Evolutionary conservation across 805 yeast genomes (phyloP).

Genomic region (Yarrowia yakushimensis): DNA sequence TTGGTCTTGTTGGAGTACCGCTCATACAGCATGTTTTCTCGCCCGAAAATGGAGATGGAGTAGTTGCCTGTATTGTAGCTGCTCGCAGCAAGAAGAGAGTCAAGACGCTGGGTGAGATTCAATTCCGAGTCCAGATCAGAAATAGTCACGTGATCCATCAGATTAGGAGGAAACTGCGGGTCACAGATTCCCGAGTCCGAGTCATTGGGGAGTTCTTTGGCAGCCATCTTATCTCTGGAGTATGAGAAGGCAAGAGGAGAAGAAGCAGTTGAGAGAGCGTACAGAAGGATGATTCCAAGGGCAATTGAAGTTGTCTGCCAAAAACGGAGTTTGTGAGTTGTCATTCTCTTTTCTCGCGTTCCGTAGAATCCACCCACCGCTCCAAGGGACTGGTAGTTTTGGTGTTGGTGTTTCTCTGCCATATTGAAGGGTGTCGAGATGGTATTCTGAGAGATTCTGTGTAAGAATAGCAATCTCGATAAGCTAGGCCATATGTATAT

Average conservation of each 20-base stretch:
- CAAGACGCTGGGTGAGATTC: neutral
- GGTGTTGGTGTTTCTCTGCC: neutral
- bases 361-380: neutral
- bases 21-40: neutral
- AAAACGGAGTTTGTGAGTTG: neutral
- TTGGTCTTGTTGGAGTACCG: neutral
- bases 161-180: neutral
- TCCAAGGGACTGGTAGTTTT: neutral
- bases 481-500: no score
- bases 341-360: neutral
- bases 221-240: neutral
- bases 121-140: neutral
- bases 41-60: neutral
- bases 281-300: neutral
- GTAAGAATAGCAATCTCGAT: neutral
- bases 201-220: neutral
- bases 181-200: neutral
- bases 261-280: neutral
- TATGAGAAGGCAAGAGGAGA: neutral
- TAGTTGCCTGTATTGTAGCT: constrained; percentile 2
- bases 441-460: neutral
- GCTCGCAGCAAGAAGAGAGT: neutral
- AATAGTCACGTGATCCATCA: neutral
- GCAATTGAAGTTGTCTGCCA: neutral
- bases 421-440: neutral